These are phyloP conservation scores for Cyberlindnera amylophila DNA, from an alignment of 805 yeast genomes.

Conservation along the genomic window DNA sequence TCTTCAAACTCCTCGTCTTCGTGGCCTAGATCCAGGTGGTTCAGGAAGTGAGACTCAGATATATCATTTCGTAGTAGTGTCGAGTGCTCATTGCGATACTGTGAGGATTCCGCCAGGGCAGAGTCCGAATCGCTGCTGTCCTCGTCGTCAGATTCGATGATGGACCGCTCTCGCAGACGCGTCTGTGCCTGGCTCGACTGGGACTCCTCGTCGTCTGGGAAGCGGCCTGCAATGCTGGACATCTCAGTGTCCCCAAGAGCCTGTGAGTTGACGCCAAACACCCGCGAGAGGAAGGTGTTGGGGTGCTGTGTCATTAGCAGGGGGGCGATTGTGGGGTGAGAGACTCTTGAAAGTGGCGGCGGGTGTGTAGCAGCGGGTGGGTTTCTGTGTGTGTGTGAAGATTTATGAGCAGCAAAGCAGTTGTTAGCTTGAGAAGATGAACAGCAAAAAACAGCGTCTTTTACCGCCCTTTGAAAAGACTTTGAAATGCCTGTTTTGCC, in stretches of 20 bases:
- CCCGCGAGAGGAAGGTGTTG: conserved; percentile 49
- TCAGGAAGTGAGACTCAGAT: conserved; percentile 12
- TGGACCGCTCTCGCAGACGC: conserved; percentile 15
- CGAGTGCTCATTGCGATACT: conserved; percentile 2
- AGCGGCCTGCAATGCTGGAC: conserved; percentile 16
- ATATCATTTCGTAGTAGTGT: conserved; percentile 11
- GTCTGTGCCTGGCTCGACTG: conserved; percentile 3
- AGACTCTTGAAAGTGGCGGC: too few species aligned
- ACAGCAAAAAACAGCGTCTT: too few species aligned
- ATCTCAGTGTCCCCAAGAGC: conserved; percentile 22
- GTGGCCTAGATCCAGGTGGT: conserved; percentile 3
- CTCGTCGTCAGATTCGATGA: conserved; percentile 26
- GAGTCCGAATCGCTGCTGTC: conserved; percentile 17
- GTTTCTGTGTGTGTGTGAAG: too few species aligned
- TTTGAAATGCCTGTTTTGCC: too few species aligned
- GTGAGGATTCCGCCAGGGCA: background rate
- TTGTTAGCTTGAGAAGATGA: too few species aligned
- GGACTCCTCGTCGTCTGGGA: conserved; percentile 15
- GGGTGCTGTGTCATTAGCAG: conserved; percentile 2
- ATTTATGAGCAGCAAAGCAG: too few species aligned
- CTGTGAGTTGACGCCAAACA: conserved; percentile 47
- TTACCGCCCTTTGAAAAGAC: too few species aligned
- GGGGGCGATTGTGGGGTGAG: background rate
- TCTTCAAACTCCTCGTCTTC: conserved; percentile 24
- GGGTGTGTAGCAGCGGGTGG: too few species aligned